Conservation (phyloP, 495 filamentous ascomycete species). For the Xylaria sp. region DNA sequence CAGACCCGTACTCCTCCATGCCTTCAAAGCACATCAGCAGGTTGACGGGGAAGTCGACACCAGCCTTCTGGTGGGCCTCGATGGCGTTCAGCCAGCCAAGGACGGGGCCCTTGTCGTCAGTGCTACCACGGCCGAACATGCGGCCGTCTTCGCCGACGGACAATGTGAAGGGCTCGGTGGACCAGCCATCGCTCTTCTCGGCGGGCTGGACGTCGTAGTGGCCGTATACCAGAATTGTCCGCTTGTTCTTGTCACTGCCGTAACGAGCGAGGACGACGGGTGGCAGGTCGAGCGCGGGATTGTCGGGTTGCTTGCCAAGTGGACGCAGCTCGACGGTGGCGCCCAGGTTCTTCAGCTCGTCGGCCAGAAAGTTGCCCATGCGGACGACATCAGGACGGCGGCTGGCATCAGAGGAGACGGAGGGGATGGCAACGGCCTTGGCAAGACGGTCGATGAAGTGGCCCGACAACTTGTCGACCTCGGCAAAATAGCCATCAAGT, state of each 20-base stretch:
- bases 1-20: constrained; percentile 99
- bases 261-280: constrained; percentile 92
- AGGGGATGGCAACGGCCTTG: constrained; percentile 94
- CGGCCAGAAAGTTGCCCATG: constrained; percentile 92
- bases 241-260: constrained; percentile 87
- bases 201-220: constrained; percentile 99
- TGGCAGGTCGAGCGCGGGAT: constrained; percentile 88
- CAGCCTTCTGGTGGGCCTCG: constrained; percentile 93
- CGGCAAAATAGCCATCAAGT: constrained; percentile 82
- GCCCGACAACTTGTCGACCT: constrained; percentile 83
- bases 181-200: constrained; percentile 92
- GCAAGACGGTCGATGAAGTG: constrained; percentile 91
- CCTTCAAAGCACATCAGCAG: constrained; percentile 99
- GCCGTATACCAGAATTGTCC: constrained; percentile 94
- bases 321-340: constrained; percentile 83
- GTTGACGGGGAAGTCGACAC: constrained; percentile 95
- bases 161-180: constrained; percentile 91
- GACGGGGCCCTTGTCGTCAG: constrained; percentile 98
- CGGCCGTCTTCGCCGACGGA: constrained; percentile 86
- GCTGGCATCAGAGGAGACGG: constrained; percentile 88
- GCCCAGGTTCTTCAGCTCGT: constrained; percentile 81
- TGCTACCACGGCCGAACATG: constrained; percentile 95
- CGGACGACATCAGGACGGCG: constrained; percentile 89
- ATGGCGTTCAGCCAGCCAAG: constrained; percentile 98
- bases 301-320: constrained; percentile 88